These are phyloP conservation scores for Codiaeum variegatum DNA, from an alignment of 441 rosid species.

Conservation along the genomic window DNA sequence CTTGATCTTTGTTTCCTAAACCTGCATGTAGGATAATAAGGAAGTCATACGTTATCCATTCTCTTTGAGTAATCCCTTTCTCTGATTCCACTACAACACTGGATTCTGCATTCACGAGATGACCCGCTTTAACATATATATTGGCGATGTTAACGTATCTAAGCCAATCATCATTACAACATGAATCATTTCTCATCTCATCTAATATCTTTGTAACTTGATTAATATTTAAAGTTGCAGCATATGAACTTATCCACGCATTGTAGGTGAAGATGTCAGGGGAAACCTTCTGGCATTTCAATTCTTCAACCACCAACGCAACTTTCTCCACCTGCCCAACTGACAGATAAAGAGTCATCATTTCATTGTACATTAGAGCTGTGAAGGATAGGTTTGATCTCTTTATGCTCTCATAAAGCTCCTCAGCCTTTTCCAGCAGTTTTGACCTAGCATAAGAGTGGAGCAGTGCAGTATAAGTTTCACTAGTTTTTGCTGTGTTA, in stretches of 20 bases:
- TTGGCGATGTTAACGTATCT: constrained; percentile 51
- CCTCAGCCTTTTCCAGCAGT: constrained; percentile 56
- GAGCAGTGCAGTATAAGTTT: constrained; percentile 86
- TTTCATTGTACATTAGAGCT: constrained; percentile 78
- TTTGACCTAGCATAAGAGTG: constrained; percentile 75
- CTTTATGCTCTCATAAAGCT: constrained; percentile 51
- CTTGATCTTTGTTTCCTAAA: constrained; percentile 63
- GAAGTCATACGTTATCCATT: constrained; percentile 88
- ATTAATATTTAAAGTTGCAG: constrained; percentile 56
- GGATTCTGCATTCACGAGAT: constrained; percentile 42
- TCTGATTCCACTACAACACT: constrained; percentile 55
- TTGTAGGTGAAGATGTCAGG: constrained; percentile 83
- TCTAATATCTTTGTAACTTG: constrained; percentile 55
- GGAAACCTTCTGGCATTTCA: constrained; percentile 53
- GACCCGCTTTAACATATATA: constrained; percentile 51
- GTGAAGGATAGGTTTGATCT: constrained; percentile 42
- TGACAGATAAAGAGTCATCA: constrained; percentile 90
- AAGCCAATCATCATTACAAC: constrained; percentile 55
- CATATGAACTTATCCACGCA: constrained; percentile 85
- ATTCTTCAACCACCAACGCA: constrained; percentile 43
- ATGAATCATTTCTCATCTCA: constrained; percentile 53
- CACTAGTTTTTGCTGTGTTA: constrained; percentile 49
- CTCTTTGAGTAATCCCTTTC: constrained; percentile 60
- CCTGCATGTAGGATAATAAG: constrained; percentile 72
- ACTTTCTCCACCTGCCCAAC: constrained; percentile 80